Percentiles rank a stretch among this genome's conserved stretches.
phyloP scores from a whole-genome alignment of 1,139 yeast genomes.

The Yamadazyma siamensis region DNA sequence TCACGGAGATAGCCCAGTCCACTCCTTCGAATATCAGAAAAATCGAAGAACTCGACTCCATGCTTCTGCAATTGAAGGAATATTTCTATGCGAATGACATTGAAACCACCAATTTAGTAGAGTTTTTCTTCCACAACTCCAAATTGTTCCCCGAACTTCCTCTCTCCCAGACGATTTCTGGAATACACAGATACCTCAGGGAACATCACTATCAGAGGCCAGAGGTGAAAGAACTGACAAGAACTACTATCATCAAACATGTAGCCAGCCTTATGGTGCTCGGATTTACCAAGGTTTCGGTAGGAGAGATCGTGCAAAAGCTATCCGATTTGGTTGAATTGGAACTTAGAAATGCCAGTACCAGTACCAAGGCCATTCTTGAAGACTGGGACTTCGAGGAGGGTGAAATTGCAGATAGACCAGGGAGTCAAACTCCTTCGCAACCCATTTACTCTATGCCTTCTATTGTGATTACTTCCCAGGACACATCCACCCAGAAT shows the following conservation, averaged over 20 bases:
- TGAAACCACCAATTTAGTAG: slow-evolving; percentile 9
- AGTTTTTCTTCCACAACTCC: slow-evolving; percentile 3
- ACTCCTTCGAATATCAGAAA: slow-evolving; percentile 20
- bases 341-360: slow-evolving; percentile 15
- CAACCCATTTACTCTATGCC: slow-evolving; percentile 18
- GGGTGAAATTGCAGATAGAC: slow-evolving; percentile 4
- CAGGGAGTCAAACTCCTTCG: slow-evolving; percentile 2
- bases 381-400: slow-evolving; percentile 24
- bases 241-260: slow-evolving; percentile 13
- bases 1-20: slow-evolving; percentile 9
- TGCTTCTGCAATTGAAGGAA: slow-evolving; percentile 46
- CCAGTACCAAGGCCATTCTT: slow-evolving; percentile 20
- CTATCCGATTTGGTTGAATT: slow-evolving; percentile 11
- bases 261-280: slow-evolving; percentile 21
- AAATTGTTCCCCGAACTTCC: slow-evolving; percentile 5
- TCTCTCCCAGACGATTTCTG: slow-evolving; percentile 5
- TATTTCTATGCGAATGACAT: slow-evolving; percentile 31
- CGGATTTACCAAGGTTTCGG: slow-evolving; percentile 23
- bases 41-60: slow-evolving; percentile 44
- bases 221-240: slow-evolving; percentile 13
- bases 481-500: slow-evolving; percentile 12
- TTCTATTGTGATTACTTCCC: slow-evolving; percentile 21
- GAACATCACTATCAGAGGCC: slow-evolving; percentile 8
- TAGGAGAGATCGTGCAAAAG: slow-evolving; percentile 9
- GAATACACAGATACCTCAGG: slow-evolving; percentile 7